Conservation (phyloP, 495 filamentous ascomycete genomes). For the Penicillium lagena region DNA sequence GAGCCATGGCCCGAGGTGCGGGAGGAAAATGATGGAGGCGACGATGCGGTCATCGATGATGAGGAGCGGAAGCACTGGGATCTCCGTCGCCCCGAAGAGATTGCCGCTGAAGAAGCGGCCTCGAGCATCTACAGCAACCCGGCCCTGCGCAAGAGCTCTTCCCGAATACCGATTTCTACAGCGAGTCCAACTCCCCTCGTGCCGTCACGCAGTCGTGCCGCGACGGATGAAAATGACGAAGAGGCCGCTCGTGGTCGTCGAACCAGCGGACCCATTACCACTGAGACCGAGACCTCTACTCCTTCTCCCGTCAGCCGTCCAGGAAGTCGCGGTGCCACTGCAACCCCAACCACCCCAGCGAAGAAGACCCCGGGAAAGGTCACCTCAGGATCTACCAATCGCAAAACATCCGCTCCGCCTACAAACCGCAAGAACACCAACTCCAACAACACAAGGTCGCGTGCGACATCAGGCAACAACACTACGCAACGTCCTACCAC, state of each 20-base stretch:
- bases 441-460: constrained; percentile 12
- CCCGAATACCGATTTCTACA: constrained; percentile 79
- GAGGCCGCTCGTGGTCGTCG: constrained; percentile 56
- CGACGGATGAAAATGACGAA: constrained; percentile 41
- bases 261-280: constrained; percentile 64
- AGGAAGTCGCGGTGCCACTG: constrained; percentile 30
- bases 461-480: constrained; percentile 34
- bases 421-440: constrained; percentile 27
- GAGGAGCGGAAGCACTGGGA: constrained; percentile 53
- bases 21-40: constrained; percentile 35
- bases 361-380: constrained; percentile 38
- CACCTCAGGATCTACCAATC: constrained; percentile 26
- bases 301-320: constrained; percentile 38
- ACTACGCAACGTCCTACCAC: constrained; percentile 54
- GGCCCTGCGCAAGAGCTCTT: constrained; percentile 46
- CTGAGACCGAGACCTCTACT: constrained; percentile 45
- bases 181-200: constrained; percentile 72
- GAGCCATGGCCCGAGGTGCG: constrained; percentile 34
- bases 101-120: constrained; percentile 55
- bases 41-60: constrained; percentile 26
- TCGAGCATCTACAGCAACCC: constrained; percentile 36
- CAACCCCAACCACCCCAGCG: constrained; percentile 21
- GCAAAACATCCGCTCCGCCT: constrained; percentile 37
- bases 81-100: constrained; percentile 73
- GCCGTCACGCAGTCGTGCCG: constrained; percentile 51